Evolutionary conservation across 2,329 filamentous ascomycete genomes (phyloP), one percentile per base, ranked within the genome.

Genomic region (Nemania bipapillata): DNA sequence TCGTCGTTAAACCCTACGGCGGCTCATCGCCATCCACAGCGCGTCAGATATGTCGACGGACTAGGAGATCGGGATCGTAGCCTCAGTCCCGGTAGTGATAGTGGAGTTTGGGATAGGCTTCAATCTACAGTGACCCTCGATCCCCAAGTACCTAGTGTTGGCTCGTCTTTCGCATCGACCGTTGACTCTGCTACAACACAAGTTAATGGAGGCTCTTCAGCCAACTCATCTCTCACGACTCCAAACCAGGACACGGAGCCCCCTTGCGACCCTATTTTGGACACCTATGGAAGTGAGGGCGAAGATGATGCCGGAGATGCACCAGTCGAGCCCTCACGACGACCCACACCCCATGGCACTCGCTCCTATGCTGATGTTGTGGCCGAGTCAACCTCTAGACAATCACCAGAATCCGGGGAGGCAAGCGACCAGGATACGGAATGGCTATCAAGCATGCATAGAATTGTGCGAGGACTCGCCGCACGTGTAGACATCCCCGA

Each of bases 41-140:
- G 65, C 22, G 32, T 52, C 4, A 49, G 68, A 32, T 65, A 69
- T 35, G 47, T 91, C 1, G 90, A 96, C 79, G 93, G 93, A 3
- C 86, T 97, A 17, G 94, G 93, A 42, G 93, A 97, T 80, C 91
- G 94, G 66, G 88, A 93, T 70, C 89, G 93, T 73, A 97, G 93
- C 79, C 82, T 93, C n/a, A 94, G 91, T 76, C 90, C 91, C 0
- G 90, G 91, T 62, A 85, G 83, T 45, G 86, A 88, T 70, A 85
- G 86, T 57, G 40, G 40, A n/a, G 84, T 85, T 1, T 97, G 94
- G 94, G 91, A 95, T 68, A 93, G 90, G 2, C 88, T 97, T 61
- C 83, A 94, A 65, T 90, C 87, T 6, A 96, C 92, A 0, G 86
- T 97, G 69, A 90, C 92, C 0, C 92, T 93, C 0, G 94, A 97